Conservation (phyloP, 2,329 filamentous ascomycete genomes). For the Aschersonia sp. region DNA sequence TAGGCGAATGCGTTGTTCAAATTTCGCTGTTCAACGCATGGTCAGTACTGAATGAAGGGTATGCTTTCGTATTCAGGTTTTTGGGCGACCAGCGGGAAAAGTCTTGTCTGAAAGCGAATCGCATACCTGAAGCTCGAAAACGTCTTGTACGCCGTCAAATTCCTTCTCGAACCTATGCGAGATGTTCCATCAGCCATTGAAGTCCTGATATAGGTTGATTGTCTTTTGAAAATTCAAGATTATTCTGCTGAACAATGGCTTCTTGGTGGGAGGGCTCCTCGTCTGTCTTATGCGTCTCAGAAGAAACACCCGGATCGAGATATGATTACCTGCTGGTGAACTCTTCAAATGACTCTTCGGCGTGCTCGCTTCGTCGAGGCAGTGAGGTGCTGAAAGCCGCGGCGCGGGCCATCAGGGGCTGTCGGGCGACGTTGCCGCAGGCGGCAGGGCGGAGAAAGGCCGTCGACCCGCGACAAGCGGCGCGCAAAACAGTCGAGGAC, state of each 20-base stretch:
- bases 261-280: too few relatives aligned
- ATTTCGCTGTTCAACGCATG: slow-evolving; percentile 47
- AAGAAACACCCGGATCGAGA: background rate
- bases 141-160: slow-evolving; percentile 93
- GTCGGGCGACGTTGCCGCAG: slow-evolving; percentile 20
- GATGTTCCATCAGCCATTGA: slow-evolving; percentile 14
- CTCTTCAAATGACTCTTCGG: slow-evolving; percentile 97
- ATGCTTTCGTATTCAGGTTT: background rate
- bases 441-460: slow-evolving; percentile 50
- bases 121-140: slow-evolving; percentile 96
- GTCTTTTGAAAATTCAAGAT: too few relatives aligned
- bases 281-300: background rate
- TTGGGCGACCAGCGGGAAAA: background rate
- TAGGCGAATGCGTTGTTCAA: slow-evolving; percentile 99
- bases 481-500: slow-evolving; percentile 53
- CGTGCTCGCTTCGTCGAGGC: slow-evolving; percentile 46
- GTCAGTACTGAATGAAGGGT: slow-evolving; percentile 3
- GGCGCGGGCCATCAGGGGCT: slow-evolving; percentile 39
- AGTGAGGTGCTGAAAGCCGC: slow-evolving; percentile 47
- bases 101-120: slow-evolving; percentile 4
- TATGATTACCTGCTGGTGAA: slow-evolving; percentile 81
- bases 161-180: slow-evolving; percentile 88
- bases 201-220: background rate
- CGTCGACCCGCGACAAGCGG: slow-evolving; percentile 53
- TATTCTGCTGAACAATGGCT: background rate